Evolutionary conservation across 176 grass and related monocot species (phyloP), one percentile per base, ranked within the genome.

Genomic region (Triticum turgidum): DNA sequence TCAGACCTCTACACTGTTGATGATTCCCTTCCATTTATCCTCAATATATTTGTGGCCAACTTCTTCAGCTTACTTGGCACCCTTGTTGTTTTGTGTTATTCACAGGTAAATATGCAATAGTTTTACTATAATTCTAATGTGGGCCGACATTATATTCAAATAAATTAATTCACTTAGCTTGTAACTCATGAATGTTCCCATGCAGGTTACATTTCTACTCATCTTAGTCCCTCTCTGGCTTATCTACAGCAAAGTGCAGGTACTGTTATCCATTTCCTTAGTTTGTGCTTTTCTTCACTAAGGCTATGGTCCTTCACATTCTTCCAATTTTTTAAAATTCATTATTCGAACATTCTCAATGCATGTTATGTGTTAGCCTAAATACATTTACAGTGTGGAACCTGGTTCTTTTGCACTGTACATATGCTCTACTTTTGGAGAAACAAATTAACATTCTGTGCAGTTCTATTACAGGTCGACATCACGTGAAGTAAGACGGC

Each of bases 1-100:
- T 98, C 96, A 59, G 96, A 98, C 82, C 81, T 98, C 54, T 98
- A 98, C 82, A 80, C 86, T 4, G 34, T 98, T 88, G 96, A 98
- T 86, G 96, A 98, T 92, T 95, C 96, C 67, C 96, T 98, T 95
- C 96, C 96, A 67, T 98, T 98, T 86, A 98, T 98, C 69, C 88
- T 98, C 63, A 98, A 98, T 83, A 98, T 98, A 88, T 91, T 95
- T 47, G 80, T 92, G 65, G 96, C 96, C 32, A 98, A 98, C 82
- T 95, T 98, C 78, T 95, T 94, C 73, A 91, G 91, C 80, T 87
- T 98, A 77, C 35, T 98, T 37, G 96, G 93, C 45, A 92, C 91
- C 86, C 88, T 84, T 13, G 78, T 94, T 87, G 88, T 98, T 89
- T 78, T 98, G 58, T 95, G 93, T 80, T 98, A 98, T 74, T 89